These are phyloP conservation scores for Teunomyces kruisii DNA, from an alignment of 805 yeast genomes.

Conservation along the genomic window DNA sequence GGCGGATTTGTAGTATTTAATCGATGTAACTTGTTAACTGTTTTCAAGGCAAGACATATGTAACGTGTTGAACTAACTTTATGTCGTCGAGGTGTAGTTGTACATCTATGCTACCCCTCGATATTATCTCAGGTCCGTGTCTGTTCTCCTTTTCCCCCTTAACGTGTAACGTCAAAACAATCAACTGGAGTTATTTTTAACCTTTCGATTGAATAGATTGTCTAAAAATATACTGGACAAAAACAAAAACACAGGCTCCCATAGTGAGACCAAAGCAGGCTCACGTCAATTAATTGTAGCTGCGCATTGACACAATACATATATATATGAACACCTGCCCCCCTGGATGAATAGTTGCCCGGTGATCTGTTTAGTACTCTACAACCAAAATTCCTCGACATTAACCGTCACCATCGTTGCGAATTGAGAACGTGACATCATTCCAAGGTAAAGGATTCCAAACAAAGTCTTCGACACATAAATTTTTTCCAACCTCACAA, in stretches of 20 bases:
- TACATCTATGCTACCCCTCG: not conserved
- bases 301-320: not conserved
- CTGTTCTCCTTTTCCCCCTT: no score
- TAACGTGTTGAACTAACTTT: not conserved
- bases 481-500: not conserved
- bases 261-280: not conserved
- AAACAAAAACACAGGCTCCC: not conserved
- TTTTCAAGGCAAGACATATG: constrained; percentile 1
- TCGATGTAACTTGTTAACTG: no score
- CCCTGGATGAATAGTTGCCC: not conserved
- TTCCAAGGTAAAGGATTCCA: not conserved
- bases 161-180: not conserved
- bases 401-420: not conserved
- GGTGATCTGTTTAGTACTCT: no score
- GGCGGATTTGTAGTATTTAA: no score
- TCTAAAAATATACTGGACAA: constrained; percentile 2
- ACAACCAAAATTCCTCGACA: no score
- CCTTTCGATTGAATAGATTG: not conserved
- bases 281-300: not conserved
- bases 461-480: not conserved
- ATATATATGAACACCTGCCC: not conserved
- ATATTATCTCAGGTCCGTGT: not conserved
- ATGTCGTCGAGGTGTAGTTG: not conserved
- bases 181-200: not conserved
- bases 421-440: not conserved